These are phyloP conservation scores for Zymoseptoria ardabiliae DNA, from an alignment of 2,329 filamentous ascomycete species.

Conservation along the genomic window DNA sequence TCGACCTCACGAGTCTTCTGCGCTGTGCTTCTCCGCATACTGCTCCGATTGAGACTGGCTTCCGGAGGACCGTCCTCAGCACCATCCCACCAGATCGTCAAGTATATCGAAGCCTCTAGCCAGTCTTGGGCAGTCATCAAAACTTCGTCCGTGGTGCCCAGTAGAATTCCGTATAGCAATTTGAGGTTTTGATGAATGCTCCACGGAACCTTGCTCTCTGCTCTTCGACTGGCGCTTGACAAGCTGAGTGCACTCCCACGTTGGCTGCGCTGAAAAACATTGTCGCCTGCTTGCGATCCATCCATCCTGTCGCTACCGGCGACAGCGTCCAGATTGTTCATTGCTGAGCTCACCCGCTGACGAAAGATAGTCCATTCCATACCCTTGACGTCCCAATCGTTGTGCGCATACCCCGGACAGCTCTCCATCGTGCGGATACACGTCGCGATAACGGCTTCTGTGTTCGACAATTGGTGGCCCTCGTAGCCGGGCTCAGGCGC, in stretches of 20 bases:
- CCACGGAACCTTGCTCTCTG: conserved; percentile 83
- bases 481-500: conserved; percentile 61
- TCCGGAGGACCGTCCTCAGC: conserved; percentile 48
- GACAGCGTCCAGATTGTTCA: conserved; percentile 66
- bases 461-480: conserved; percentile 68
- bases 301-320: conserved; percentile 61
- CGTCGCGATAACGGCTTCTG: conserved; percentile 59
- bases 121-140: conserved; percentile 76
- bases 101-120: conserved; percentile 77
- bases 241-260: conserved; percentile 47
- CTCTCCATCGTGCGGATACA: conserved; percentile 62
- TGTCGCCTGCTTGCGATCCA: conserved; percentile 31
- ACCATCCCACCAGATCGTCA: conserved; percentile 91
- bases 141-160: conserved; percentile 69
- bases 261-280: conserved; percentile 20
- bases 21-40: conserved; percentile 28
- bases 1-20: conserved; percentile 42
- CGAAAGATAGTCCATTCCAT: conserved; percentile 81
- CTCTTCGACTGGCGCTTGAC: conserved; percentile 60
- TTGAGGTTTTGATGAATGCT: conserved; percentile 79
- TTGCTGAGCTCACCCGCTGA: conserved; percentile 55
- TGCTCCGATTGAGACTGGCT: conserved; percentile 40
- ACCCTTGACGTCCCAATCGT: conserved; percentile 76
- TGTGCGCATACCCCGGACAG: conserved; percentile 59
- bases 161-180: conserved; percentile 70